Percentiles rank a stretch among this genome's conserved stretches.
Conservation (phyloP, 2,329 filamentous ascomycete species). For the Dactylellina drechsleri region DNA sequence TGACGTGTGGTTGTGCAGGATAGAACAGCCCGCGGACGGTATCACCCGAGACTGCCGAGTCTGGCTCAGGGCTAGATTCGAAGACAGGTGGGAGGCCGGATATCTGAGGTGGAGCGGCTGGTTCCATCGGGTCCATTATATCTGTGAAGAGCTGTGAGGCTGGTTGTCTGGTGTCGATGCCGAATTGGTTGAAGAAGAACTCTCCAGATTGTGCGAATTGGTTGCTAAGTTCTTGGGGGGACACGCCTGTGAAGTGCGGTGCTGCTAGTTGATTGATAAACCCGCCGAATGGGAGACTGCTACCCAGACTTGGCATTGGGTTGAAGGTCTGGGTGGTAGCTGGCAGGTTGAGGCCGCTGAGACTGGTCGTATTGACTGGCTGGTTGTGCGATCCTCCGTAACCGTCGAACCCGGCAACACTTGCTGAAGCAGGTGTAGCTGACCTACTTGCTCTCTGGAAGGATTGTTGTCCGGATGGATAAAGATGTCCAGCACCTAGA, state of each 20-base stretch:
- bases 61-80: slow-evolving; percentile 35
- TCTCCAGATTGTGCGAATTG: slow-evolving; percentile 18
- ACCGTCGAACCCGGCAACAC: slow-evolving; percentile 19
- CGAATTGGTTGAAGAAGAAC: slow-evolving; percentile 17
- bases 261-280: slow-evolving; percentile 24
- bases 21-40: slow-evolving; percentile 7
- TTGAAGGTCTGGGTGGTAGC: slow-evolving; percentile 12
- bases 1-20: neutral
- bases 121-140: slow-evolving; percentile 41
- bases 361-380: slow-evolving; percentile 18
- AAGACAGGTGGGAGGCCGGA: slow-evolving; percentile 20
- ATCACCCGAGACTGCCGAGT: slow-evolving; percentile 25
- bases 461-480: neutral
- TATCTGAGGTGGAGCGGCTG: slow-evolving; percentile 37
- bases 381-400: slow-evolving; percentile 8
- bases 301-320: slow-evolving; percentile 1
- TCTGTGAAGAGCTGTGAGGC: slow-evolving; percentile 28
- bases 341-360: slow-evolving; percentile 17
- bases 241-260: slow-evolving; percentile 23
- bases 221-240: slow-evolving; percentile 17
- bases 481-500: neutral
- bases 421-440: slow-evolving; percentile 4
- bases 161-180: slow-evolving; percentile 19
- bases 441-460: slow-evolving; percentile 9
- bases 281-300: slow-evolving; percentile 10